Percentiles rank a stretch among this genome's conserved stretches.
phyloP scores from a whole-genome alignment of 192 early-diverging fungal species.

The Coemansia sp. region DNA sequence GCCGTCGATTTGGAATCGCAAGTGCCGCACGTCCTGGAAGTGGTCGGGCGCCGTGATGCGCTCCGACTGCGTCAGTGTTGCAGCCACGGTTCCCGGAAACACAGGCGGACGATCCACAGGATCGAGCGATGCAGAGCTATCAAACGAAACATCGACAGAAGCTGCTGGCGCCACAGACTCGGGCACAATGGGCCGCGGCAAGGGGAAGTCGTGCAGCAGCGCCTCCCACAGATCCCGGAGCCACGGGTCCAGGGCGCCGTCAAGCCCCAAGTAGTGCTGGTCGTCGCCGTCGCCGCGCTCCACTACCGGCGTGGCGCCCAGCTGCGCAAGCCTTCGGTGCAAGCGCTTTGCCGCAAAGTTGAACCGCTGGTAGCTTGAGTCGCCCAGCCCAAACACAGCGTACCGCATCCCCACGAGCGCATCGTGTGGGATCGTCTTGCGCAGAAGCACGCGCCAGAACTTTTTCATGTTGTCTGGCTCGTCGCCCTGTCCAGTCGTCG shows the following conservation, averaged over 20 bases:
- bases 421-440: constrained; percentile 70
- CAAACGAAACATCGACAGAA: constrained; percentile 25
- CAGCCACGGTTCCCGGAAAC: neutral
- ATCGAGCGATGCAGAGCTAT: too few species aligned
- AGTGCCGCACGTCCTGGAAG: constrained; percentile 91
- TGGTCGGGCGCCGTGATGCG: constrained; percentile 76
- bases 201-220: constrained; percentile 62
- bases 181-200: constrained; percentile 42
- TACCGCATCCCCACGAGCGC: constrained; percentile 67
- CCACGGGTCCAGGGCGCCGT: constrained; percentile 92
- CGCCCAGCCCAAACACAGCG: constrained; percentile 93
- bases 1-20: constrained; percentile 60
- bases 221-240: constrained; percentile 70
- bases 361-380: constrained; percentile 91
- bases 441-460: constrained; percentile 90
- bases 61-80: constrained; percentile 56
- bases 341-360: constrained; percentile 95
- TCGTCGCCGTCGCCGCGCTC: constrained; percentile 88
- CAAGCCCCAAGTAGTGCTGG: constrained; percentile 91
- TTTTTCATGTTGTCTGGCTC: constrained; percentile 90
- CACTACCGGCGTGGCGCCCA: constrained; percentile 75
- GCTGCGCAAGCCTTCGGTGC: constrained; percentile 75
- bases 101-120: constrained; percentile 1
- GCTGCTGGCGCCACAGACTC: constrained; percentile 23
- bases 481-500: constrained; percentile 92